These are phyloP conservation scores for Galium porrigens DNA, from an alignment of 305 asterid species.

Conservation along the genomic window DNA sequence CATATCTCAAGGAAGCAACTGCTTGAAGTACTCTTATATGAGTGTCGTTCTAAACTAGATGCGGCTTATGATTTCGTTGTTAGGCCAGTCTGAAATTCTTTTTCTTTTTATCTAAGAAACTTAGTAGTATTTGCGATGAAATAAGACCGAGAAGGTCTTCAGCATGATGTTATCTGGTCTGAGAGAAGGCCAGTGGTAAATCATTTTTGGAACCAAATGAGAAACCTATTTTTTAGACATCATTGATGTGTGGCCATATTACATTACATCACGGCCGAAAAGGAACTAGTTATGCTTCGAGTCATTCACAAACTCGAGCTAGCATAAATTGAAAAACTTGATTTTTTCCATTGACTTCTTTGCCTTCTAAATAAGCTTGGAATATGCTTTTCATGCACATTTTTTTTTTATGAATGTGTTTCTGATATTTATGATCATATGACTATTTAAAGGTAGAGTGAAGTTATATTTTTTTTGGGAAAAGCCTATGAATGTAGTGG, in stretches of 20 bases:
- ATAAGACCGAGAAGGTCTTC: slow-evolving; percentile 15
- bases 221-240: slow-evolving; percentile 12
- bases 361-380: background rate
- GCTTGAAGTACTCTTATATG: slow-evolving; percentile 22
- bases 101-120: background rate
- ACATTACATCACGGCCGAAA: too few species aligned
- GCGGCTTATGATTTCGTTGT: slow-evolving; percentile 4
- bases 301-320: background rate
- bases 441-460: too few species aligned
- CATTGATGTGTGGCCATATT: background rate
- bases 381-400: background rate
- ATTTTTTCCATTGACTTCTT: background rate
- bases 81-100: slow-evolving; percentile 12
- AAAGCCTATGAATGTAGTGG: too few species aligned
- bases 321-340: background rate
- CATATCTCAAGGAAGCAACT: slow-evolving; percentile 65
- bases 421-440: too few species aligned
- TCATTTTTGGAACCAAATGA: slow-evolving; percentile 16
- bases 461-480: too few species aligned
- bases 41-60: background rate
- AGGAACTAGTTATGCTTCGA: background rate
- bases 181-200: slow-evolving; percentile 1
- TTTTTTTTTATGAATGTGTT: background rate
- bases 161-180: slow-evolving; percentile 8
- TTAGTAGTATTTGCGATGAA: slow-evolving; percentile 2